Conservation (phyloP, 768 basidiomycete species). For the Tricholoma terreum region DNA sequence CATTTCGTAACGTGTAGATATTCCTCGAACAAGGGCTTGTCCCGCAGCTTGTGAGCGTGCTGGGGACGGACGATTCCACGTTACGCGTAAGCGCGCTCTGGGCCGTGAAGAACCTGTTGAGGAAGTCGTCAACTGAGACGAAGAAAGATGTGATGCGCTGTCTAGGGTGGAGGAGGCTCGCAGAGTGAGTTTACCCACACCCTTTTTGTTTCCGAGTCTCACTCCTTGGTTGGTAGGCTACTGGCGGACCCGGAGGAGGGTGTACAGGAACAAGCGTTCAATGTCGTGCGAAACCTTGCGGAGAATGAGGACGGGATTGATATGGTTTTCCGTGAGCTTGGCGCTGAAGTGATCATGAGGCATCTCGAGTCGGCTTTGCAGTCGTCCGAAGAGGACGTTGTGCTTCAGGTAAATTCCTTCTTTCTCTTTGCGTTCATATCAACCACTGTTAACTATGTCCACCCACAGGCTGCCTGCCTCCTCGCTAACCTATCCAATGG, state of each 20-base stretch:
- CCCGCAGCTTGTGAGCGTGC: conserved; percentile 56
- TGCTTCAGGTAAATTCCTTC: conserved; percentile 41
- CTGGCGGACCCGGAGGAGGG: conserved; percentile 49
- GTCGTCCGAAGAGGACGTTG: conserved; percentile 50
- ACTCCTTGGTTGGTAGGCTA: conserved; percentile 35
- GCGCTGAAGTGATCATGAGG: conserved; percentile 41
- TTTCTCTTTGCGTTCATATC: conserved; percentile 3
- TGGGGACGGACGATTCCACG: conserved; percentile 48
- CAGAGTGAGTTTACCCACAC: conserved; percentile 38
- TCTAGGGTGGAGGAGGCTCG: conserved; percentile 63
- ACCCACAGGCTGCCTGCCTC: conserved; percentile 46
- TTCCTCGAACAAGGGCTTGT: conserved; percentile 70
- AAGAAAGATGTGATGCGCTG: conserved; percentile 67
- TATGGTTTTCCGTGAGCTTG: conserved; percentile 55
- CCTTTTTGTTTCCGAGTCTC: no score
- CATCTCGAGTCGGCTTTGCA: conserved; percentile 48
- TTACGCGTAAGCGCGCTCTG: conserved; percentile 77
- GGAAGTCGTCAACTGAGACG: conserved; percentile 54
- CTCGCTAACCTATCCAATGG: conserved; percentile 73
- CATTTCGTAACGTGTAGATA: conserved; percentile 34
- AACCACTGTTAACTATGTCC: neutral
- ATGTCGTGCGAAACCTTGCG: conserved; percentile 63
- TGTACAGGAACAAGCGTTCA: conserved; percentile 70
- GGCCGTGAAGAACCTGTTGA: conserved; percentile 82
- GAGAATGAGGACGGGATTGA: conserved; percentile 63